phyloP scores from a whole-genome alignment of 345 rosid genomes.

The Lepidium aucheri region DNA sequence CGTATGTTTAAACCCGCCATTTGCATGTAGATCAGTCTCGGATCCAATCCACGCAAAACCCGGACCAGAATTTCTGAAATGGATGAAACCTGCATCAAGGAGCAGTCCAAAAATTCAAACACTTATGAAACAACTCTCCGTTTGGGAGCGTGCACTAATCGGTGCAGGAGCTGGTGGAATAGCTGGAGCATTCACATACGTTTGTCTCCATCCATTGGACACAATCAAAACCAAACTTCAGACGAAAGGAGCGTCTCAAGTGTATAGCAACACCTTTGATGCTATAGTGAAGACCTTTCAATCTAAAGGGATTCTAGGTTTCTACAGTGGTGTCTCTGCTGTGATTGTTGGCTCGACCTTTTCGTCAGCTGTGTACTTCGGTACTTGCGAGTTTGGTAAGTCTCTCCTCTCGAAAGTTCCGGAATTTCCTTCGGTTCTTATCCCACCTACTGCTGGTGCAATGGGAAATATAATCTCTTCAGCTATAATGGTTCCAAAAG shows the following conservation, averaged over 20 bases:
- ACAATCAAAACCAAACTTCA: constrained; percentile 88
- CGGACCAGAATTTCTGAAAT: constrained; percentile 25
- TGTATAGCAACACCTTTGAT: constrained; percentile 57
- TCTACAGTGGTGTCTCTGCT: constrained; percentile 86
- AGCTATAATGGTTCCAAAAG: constrained; percentile 92
- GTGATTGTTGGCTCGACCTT: constrained; percentile 86
- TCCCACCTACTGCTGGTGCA: constrained; percentile 95
- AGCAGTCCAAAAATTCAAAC: constrained; percentile 39
- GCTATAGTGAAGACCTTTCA: constrained; percentile 70
- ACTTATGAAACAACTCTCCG: constrained; percentile 60
- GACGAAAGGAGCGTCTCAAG: constrained; percentile 73
- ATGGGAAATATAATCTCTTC: constrained; percentile 94
- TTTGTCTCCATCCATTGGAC: constrained; percentile 77
- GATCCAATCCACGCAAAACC: neutral
- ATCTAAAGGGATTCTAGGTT: constrained; percentile 68
- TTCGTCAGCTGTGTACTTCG: constrained; percentile 85
- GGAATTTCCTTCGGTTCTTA: constrained; percentile 56
- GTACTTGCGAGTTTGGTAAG: constrained; percentile 94
- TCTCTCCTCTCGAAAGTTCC: constrained; percentile 59
- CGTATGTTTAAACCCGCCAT: constrained; percentile 12
- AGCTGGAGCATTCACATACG: constrained; percentile 90
- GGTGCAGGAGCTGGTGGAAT: constrained; percentile 86
- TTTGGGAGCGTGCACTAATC: constrained; percentile 68
- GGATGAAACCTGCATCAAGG: constrained; percentile 43
- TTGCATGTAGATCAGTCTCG: constrained; percentile 44